phyloP scores from a whole-genome alignment of 164 flowering plant genomes.

The Piper longum region DNA sequence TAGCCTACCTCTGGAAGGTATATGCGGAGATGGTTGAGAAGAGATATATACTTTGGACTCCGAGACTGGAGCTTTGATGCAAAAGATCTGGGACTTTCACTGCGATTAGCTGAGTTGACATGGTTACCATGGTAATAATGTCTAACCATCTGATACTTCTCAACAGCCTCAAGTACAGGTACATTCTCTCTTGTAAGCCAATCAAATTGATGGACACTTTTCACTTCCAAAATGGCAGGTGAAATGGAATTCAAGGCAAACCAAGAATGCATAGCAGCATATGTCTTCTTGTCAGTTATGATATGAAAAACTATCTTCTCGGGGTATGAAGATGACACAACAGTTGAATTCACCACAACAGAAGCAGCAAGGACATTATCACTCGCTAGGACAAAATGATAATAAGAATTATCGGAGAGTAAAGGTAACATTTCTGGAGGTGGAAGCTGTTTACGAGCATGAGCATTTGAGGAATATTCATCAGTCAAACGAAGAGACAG shows the following conservation, averaged over 20 bases:
- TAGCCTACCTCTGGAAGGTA: conserved; percentile 83
- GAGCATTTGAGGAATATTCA: conserved; percentile 96
- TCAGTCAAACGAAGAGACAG: conserved; percentile 89
- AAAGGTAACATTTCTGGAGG: conserved; percentile 85
- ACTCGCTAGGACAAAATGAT: conserved; percentile 73
- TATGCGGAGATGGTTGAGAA: conserved; percentile 94
- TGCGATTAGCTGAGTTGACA: conserved; percentile 62
- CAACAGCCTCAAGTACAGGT: conserved; percentile 96
- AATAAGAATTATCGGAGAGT: conserved; percentile 76
- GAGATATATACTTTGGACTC: conserved; percentile 92
- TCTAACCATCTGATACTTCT: conserved; percentile 59
- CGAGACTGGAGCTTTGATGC: conserved; percentile 86
- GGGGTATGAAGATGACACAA: conserved; percentile 60
- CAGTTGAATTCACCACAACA: conserved; percentile 80
- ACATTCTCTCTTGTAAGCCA: conserved; percentile 95
- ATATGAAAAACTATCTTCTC: conserved; percentile 85
- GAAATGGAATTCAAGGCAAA: conserved; percentile 80
- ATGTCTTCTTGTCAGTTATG: conserved; percentile 97
- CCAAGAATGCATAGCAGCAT: conserved; percentile 99
- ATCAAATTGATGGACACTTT: conserved; percentile 92
- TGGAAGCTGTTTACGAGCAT: conserved; percentile 89
- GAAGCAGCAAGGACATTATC: conserved; percentile 98
- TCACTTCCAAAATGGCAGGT: conserved; percentile 89
- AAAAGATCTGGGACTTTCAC: conserved; percentile 57
- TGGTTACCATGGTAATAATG: conserved; percentile 89